phyloP scores from a whole-genome alignment of 2,329 filamentous ascomycete genomes.

The Moelleriella libera region DNA sequence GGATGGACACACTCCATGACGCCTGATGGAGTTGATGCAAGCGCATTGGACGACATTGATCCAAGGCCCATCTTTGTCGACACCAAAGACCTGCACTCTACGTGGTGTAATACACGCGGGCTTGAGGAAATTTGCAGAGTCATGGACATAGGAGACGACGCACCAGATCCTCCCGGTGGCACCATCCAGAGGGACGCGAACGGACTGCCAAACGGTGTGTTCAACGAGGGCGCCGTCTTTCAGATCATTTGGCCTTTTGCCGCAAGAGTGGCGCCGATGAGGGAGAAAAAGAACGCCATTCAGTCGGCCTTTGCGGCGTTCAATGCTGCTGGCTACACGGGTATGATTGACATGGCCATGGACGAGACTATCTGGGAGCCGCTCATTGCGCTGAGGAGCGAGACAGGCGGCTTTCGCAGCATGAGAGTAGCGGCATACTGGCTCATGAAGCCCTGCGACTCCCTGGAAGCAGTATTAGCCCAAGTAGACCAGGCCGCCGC shows the following conservation, averaged over 20 bases:
- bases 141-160: conserved; percentile 25
- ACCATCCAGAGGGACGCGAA: conserved; percentile 33
- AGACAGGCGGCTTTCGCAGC: conserved; percentile 12
- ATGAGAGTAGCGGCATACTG: conserved; percentile 41
- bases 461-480: conserved; percentile 22
- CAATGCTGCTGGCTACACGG: conserved; percentile 37
- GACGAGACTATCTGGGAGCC: conserved; percentile 41
- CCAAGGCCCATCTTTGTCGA: conserved; percentile 42
- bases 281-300: conserved; percentile 33
- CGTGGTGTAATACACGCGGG: conserved; percentile 39
- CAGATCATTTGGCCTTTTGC: conserved; percentile 41
- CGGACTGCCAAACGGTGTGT: conserved; percentile 33
- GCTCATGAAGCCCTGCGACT: conserved; percentile 35
- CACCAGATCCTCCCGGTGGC: conserved; percentile 34
- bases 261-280: conserved; percentile 28
- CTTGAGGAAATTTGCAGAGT: conserved; percentile 24
- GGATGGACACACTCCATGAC: conserved; percentile 42
- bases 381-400: conserved; percentile 27
- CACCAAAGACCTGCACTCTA: conserved; percentile 40
- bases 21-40: conserved; percentile 27
- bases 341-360: conserved; percentile 47
- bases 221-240: conserved; percentile 37
- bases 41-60: conserved; percentile 34
- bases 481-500: conserved; percentile 37
- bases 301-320: conserved; percentile 34